A percentile compares a stretch with the other conserved stretches of the same genome.
These are phyloP conservation scores for Adansonia gregorii DNA, from an alignment of 441 rosid genomes.

Conservation along the genomic window DNA sequence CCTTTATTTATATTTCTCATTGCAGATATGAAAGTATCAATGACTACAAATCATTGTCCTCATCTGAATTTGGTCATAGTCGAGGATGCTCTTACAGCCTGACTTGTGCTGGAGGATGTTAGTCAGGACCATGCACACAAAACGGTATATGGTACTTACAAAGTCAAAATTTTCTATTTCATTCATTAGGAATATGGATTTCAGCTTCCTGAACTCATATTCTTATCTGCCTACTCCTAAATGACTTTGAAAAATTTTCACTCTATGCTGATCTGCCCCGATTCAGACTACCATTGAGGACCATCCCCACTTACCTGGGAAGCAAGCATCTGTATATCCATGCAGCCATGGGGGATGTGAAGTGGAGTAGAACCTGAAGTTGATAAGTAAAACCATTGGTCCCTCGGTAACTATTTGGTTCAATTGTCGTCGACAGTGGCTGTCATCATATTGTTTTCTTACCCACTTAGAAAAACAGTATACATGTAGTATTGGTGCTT, in stretches of 20 bases:
- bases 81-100: slow-evolving; percentile 84
- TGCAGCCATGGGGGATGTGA: slow-evolving; percentile 95
- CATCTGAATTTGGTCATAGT: slow-evolving; percentile 46
- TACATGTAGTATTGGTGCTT: background rate
- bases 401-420: background rate
- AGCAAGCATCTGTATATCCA: slow-evolving; percentile 98
- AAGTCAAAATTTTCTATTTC: background rate
- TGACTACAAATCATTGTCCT: slow-evolving; percentile 17
- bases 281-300: slow-evolving; percentile 94
- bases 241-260: background rate
- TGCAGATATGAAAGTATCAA: slow-evolving; percentile 18
- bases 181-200: background rate
- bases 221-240: background rate
- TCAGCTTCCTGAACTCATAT: background rate
- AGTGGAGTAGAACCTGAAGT: slow-evolving; percentile 99
- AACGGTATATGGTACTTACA: slow-evolving; percentile 48
- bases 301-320: slow-evolving; percentile 95
- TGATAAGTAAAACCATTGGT: slow-evolving; percentile 48
- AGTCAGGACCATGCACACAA: slow-evolving; percentile 96
- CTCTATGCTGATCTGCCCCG: background rate
- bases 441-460: background rate
- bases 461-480: background rate
- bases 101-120: slow-evolving; percentile 92
- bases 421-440: background rate
- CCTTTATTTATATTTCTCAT: background rate